Evolutionary conservation across 1,284 basidiomycete species (phyloP).

Genomic region (Retiboletus flavoniger): DNA sequence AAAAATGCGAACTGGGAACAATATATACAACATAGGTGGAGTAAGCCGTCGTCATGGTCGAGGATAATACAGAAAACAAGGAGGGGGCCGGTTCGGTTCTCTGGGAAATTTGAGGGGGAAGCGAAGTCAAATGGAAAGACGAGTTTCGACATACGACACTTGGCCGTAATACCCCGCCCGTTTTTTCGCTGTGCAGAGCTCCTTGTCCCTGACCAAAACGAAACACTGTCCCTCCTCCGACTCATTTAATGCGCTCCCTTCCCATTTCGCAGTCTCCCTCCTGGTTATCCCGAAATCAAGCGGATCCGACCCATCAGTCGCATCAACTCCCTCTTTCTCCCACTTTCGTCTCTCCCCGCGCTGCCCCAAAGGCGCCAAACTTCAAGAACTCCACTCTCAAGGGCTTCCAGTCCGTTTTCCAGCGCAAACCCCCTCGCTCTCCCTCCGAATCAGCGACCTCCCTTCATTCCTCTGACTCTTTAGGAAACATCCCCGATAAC

Average conservation of each 20-base stretch:
- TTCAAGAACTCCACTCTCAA: conserved; percentile 27
- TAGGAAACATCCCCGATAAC: conserved; percentile 14
- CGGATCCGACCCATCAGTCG: conserved; percentile 24
- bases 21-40: not conserved
- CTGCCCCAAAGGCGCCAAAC: conserved; percentile 37
- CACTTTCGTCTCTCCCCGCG: conserved; percentile 41
- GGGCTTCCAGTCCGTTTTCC: conserved; percentile 40
- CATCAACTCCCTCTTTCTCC: conserved; percentile 44
- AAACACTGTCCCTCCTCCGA: not conserved
- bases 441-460: conserved; percentile 36
- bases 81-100: not conserved
- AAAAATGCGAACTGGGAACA: too few species aligned
- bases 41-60: not conserved
- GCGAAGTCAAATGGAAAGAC: conserved; percentile 7
- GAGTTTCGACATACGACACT: conserved; percentile 3
- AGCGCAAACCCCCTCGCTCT: conserved; percentile 30
- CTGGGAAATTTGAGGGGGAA: not conserved
- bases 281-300: conserved; percentile 24
- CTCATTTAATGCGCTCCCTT: conserved; percentile 23
- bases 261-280: conserved; percentile 13
- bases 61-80: not conserved
- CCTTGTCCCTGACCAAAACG: not conserved
- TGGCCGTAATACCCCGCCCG: conserved; percentile 1
- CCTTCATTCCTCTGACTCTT: conserved; percentile 38
- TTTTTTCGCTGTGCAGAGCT: not conserved